Percentiles rank a stretch among this genome's conserved stretches.
phyloP scores from a whole-genome alignment of 257 asterid species.

The Plantago major region DNA sequence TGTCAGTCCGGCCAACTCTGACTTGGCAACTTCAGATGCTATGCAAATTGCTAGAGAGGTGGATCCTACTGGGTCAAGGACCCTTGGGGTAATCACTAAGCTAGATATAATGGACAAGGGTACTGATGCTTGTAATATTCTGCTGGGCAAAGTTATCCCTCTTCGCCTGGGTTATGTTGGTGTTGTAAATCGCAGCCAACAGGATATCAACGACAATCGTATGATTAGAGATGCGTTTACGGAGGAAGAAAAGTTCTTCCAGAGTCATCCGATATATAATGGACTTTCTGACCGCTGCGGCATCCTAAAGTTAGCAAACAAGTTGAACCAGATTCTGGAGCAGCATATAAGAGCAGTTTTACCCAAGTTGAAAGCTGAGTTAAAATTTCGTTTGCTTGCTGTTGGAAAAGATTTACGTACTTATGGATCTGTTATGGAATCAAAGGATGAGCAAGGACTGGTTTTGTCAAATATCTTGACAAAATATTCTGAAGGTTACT shows the following conservation, averaged over 20 bases:
- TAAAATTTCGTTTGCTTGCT: slow-evolving; percentile 38
- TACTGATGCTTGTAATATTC: slow-evolving; percentile 77
- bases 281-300: slow-evolving; percentile 58
- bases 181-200: slow-evolving; percentile 84
- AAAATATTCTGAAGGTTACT: slow-evolving; percentile 56
- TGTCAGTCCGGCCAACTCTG: slow-evolving; percentile 64
- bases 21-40: slow-evolving; percentile 59
- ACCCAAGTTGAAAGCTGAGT: slow-evolving; percentile 53
- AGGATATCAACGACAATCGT: slow-evolving; percentile 47
- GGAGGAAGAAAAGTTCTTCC: slow-evolving; percentile 59
- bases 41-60: slow-evolving; percentile 63
- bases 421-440: slow-evolving; percentile 54
- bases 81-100: slow-evolving; percentile 68
- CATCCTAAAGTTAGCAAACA: slow-evolving; percentile 55
- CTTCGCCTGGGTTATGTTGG: slow-evolving; percentile 90
- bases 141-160: slow-evolving; percentile 86
- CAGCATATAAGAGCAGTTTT: slow-evolving; percentile 51
- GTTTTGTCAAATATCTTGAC: slow-evolving; percentile 52
- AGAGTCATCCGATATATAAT: slow-evolving; percentile 46
- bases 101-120: slow-evolving; percentile 91
- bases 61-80: slow-evolving; percentile 55
- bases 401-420: slow-evolving; percentile 54
- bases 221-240: slow-evolving; percentile 53
- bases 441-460: slow-evolving; percentile 57
- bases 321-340: slow-evolving; percentile 56